Conservation (phyloP, 257 asterid genomes). For the Solanum peruvianum region DNA sequence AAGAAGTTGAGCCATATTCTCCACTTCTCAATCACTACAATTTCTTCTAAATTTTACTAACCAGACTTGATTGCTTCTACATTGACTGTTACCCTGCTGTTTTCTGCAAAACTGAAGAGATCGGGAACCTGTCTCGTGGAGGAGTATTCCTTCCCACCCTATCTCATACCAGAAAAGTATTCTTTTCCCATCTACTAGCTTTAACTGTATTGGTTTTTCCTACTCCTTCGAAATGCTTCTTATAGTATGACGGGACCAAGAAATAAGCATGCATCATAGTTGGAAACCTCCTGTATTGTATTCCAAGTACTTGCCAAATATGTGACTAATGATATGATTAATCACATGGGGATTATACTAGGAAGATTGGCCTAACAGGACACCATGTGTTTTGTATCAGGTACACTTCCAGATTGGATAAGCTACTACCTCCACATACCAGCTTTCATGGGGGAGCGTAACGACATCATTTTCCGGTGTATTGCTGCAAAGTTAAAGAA, state of each 20-base stretch:
- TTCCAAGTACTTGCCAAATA: not conserved
- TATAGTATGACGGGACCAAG: not conserved
- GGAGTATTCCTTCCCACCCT: not conserved
- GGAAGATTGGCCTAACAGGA: slow-evolving; percentile 28
- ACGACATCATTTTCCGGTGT: slow-evolving; percentile 30
- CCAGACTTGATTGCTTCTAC: not conserved
- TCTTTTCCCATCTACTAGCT: not conserved
- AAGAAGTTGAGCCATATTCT: not conserved
- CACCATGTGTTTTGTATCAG: slow-evolving; percentile 19
- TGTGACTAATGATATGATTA: slow-evolving; percentile 6
- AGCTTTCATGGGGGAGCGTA: slow-evolving; percentile 79
- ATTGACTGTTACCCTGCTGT: not conserved
- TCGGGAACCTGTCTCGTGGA: not conserved
- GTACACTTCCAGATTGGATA: slow-evolving; percentile 28
- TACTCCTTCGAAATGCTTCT: not conserved
- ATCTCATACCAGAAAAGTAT: not conserved
- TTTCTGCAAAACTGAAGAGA: not conserved
- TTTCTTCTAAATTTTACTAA: not conserved
- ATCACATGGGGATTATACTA: slow-evolving; percentile 21
- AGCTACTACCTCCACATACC: slow-evolving; percentile 63
- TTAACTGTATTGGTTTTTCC: not conserved
- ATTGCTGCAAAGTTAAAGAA: slow-evolving; percentile 41
- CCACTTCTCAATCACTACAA: not conserved
- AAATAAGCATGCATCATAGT: not conserved
- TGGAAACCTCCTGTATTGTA: not conserved